Conservation (phyloP, 805 yeast species). For the Yamadazyma sp. region DNA sequence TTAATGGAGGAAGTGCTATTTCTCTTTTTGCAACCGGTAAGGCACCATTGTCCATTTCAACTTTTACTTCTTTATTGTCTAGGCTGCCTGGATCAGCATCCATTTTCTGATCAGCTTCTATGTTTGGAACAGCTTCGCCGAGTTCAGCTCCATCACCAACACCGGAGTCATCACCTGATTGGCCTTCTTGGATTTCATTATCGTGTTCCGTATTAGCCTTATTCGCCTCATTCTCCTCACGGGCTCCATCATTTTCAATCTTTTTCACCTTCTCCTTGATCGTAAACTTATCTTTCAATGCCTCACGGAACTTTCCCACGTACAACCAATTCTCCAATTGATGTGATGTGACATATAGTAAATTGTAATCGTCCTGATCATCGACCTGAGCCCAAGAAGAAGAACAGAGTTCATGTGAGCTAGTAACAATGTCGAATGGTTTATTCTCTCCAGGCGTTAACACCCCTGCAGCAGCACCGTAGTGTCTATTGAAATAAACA, state of each 20-base stretch:
- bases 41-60: too few relatives aligned
- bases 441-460: constrained; percentile 28
- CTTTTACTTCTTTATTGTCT: too few relatives aligned
- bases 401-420: constrained; percentile 34
- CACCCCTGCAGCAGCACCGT: constrained; percentile 31
- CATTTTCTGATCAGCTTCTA: background rate
- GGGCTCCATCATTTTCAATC: constrained; percentile 1
- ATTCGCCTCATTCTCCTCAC: background rate
- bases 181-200: background rate
- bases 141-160: too few relatives aligned
- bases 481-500: constrained; percentile 25
- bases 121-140: too few relatives aligned
- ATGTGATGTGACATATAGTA: constrained; percentile 33
- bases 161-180: background rate
- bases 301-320: constrained; percentile 16
- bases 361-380: constrained; percentile 22
- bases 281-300: constrained; percentile 19
- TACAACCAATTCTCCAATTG: constrained; percentile 33
- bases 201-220: background rate
- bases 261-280: constrained; percentile 1
- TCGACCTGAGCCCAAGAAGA: constrained; percentile 38
- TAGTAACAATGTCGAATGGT: constrained; percentile 18
- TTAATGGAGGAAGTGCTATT: constrained; percentile 2
- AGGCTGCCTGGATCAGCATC: background rate
- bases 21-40: background rate